These are phyloP conservation scores for Globisporangium abappressorium DNA, from an alignment of 352 stramenopile genomes.

Conservation along the genomic window DNA sequence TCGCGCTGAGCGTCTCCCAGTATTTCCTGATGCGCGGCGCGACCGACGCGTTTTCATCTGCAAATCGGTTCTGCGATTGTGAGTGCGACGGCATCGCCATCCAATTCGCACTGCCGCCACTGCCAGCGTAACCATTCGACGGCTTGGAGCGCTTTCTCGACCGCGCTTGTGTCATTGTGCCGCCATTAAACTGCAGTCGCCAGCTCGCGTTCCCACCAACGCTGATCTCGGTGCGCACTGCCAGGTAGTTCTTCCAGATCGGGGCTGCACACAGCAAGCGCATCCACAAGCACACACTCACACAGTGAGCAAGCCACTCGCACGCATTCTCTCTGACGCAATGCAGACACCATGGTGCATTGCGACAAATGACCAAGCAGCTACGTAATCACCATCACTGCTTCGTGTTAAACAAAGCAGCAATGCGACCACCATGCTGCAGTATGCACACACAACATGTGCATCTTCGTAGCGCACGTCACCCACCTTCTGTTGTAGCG, in stretches of 20 bases:
- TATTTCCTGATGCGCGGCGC: conserved; percentile 43
- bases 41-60: conserved; percentile 11
- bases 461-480: too few relatives aligned
- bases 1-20: conserved; percentile 62
- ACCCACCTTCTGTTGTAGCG: not conserved
- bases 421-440: not conserved
- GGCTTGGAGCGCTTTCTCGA: conserved; percentile 47
- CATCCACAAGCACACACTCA: not conserved
- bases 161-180: conserved; percentile 6
- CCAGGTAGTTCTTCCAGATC: conserved; percentile 70
- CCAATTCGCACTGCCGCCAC: not conserved
- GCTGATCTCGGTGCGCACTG: conserved; percentile 30
- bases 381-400: conserved; percentile 1
- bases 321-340: not conserved
- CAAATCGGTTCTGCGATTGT: not conserved
- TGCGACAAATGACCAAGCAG: not conserved
- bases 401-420: not conserved
- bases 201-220: not conserved
- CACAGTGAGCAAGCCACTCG: not conserved
- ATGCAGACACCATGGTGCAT: not conserved
- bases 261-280: conserved; percentile 29
- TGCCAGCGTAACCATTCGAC: conserved; percentile 13
- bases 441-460: not conserved
- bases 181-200: not conserved
- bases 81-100: conserved; percentile 3